A percentile compares a stretch with the other conserved stretches of the same genome.
These are phyloP conservation scores for Beauveria pseudobassiana DNA, from an alignment of 2,329 filamentous ascomycete genomes.

Conservation along the genomic window DNA sequence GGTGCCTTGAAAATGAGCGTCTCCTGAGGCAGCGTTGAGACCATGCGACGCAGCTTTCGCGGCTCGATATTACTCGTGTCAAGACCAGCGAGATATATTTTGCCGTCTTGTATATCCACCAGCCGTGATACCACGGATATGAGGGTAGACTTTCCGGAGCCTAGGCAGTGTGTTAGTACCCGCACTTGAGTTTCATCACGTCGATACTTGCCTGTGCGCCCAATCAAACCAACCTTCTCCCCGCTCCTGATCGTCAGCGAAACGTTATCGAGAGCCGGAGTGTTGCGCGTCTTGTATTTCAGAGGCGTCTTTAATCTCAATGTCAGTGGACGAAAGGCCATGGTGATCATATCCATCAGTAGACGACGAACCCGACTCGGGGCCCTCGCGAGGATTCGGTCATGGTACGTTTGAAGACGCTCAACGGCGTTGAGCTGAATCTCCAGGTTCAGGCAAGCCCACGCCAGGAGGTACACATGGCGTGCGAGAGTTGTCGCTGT, in stretches of 20 bases:
- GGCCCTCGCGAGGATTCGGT: neutral
- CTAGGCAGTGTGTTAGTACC: neutral
- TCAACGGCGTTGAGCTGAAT: slow-evolving; percentile 8
- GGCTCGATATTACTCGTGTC: neutral
- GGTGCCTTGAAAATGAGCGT: slow-evolving; percentile 3
- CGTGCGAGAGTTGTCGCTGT: slow-evolving; percentile 4
- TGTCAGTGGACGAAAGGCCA: neutral
- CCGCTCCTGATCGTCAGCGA: neutral
- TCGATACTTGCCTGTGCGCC: neutral
- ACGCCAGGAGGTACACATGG: slow-evolving; percentile 1
- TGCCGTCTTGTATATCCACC: slow-evolving; percentile 3
- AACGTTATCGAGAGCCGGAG: neutral
- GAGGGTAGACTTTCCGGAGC: slow-evolving; percentile 8
- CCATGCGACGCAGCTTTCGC: neutral
- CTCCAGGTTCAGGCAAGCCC: neutral
- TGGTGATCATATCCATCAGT: no score
- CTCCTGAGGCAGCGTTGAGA: slow-evolving; percentile 7
- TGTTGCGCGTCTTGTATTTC: slow-evolving; percentile 1
- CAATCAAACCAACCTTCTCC: slow-evolving; percentile 3
- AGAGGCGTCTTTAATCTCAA: neutral
- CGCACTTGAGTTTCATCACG: no score
- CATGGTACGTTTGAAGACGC: slow-evolving; percentile 3
- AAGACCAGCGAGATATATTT: neutral
- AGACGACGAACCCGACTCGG: neutral
- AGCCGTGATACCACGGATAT: slow-evolving; percentile 1